Percentiles rank a stretch among this genome's conserved stretches.
These are phyloP conservation scores for Curvularia sp. DNA, from an alignment of 2,329 filamentous ascomycete species.

Conservation along the genomic window DNA sequence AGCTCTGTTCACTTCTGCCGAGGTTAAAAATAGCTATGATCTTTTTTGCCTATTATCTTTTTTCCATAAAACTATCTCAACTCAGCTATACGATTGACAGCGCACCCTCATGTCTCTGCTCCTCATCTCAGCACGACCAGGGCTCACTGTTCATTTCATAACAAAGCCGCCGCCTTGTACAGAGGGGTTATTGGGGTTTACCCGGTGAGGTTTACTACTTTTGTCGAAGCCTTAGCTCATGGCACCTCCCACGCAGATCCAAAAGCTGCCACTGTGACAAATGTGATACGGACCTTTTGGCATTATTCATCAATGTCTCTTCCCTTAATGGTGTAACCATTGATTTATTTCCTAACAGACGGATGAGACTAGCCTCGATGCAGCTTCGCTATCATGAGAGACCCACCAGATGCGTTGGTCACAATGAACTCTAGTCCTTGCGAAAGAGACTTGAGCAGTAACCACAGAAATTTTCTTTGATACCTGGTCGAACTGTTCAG, in stretches of 20 bases:
- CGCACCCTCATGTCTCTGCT: background rate
- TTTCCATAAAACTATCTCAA: background rate
- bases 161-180: background rate
- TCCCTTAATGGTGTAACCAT: background rate
- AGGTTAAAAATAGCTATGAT: conserved; percentile 3
- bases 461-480: background rate
- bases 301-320: background rate
- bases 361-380: background rate
- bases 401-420: background rate
- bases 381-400: background rate
- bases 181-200: background rate
- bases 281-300: background rate
- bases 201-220: background rate
- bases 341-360: too few species aligned
- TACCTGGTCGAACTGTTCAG: background rate
- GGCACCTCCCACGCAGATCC: background rate
- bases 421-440: background rate
- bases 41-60: background rate
- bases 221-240: background rate
- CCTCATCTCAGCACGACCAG: background rate
- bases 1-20: conserved; percentile 6
- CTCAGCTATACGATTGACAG: background rate
- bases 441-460: background rate
- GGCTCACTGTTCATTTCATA: background rate
- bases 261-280: background rate